Evolutionary conservation across 805 yeast species (phyloP).

Genomic region (Ogataea sp.): DNA sequence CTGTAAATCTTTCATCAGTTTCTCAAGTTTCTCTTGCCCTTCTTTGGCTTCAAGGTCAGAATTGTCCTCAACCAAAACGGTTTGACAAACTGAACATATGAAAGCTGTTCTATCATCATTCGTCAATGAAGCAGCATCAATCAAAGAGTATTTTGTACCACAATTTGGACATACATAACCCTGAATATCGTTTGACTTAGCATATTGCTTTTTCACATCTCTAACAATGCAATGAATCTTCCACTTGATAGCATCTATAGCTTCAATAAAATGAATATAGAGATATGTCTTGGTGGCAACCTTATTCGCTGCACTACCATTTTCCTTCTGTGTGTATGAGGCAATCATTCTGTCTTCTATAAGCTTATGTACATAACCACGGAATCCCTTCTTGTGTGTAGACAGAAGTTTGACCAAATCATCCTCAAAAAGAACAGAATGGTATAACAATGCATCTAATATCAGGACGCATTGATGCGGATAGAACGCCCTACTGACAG

Average conservation of each 20-base stretch:
- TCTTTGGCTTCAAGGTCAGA: constrained; percentile 72
- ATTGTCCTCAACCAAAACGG: constrained; percentile 77
- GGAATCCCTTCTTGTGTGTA: constrained; percentile 77
- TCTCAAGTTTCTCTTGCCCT: constrained; percentile 74
- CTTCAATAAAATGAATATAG: constrained; percentile 76
- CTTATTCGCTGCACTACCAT: constrained; percentile 54
- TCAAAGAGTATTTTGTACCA: constrained; percentile 67
- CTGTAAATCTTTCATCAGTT: constrained; percentile 81
- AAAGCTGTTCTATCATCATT: constrained; percentile 78
- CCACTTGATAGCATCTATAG: constrained; percentile 95
- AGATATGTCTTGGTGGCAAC: constrained; percentile 77
- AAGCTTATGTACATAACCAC: constrained; percentile 71
- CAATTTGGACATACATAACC: constrained; percentile 91
- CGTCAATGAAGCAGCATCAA: constrained; percentile 79
- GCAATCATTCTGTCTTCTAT: constrained; percentile 78
- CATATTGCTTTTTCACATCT: constrained; percentile 70
- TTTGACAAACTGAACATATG: constrained; percentile 78
- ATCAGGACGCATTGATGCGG: constrained; percentile 76
- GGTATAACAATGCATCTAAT: constrained; percentile 79
- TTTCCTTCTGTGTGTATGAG: constrained; percentile 66
- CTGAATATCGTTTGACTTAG: constrained; percentile 82
- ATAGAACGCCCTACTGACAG: constrained; percentile 83
- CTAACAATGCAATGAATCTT: constrained; percentile 84
- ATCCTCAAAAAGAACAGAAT: constrained; percentile 87
- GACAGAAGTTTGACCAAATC: constrained; percentile 77